Evolutionary conservation across 768 basidiomycete species (phyloP).

Genomic region (Trametes coccinea): DNA sequence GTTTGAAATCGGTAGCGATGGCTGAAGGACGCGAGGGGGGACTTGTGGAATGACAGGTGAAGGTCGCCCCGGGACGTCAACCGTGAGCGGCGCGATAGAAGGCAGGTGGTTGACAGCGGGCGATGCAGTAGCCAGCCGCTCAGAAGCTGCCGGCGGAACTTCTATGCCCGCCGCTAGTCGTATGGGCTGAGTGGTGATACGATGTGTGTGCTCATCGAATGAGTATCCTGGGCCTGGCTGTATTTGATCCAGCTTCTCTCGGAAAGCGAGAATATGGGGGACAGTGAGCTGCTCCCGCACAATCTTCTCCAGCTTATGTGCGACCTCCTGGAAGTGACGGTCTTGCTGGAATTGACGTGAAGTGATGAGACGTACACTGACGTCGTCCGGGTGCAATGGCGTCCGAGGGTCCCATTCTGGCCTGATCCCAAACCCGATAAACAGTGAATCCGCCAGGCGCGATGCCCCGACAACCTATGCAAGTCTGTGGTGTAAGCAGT

Average conservation of each 20-base stretch:
- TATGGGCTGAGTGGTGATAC: neutral
- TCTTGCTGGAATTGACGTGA: neutral
- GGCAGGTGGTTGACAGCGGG: neutral
- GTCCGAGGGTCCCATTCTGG: conserved; percentile 1
- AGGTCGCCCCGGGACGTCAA: no score
- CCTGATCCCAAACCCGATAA: conserved; percentile 4
- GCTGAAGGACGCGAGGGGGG: no score
- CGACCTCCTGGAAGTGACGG: neutral
- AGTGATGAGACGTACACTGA: neutral
- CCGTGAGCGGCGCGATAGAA: no score
- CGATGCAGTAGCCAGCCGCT: neutral
- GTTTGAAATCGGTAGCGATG: no score
- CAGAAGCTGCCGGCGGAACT: no score
- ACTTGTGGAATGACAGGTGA: no score
- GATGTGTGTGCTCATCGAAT: neutral
- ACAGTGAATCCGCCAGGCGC: conserved; percentile 2
- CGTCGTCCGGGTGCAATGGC: neutral
- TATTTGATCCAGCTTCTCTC: neutral
- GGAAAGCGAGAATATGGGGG: neutral
- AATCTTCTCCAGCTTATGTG: neutral
- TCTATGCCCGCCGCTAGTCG: neutral
- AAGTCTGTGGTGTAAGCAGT: no score
- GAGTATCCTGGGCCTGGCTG: conserved; percentile 2
- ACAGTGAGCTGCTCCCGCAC: neutral
- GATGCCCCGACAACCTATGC: conserved; percentile 1